phyloP scores from a whole-genome alignment of 108 stramenopile species.

The Nannochloropsis granulata region DNA sequence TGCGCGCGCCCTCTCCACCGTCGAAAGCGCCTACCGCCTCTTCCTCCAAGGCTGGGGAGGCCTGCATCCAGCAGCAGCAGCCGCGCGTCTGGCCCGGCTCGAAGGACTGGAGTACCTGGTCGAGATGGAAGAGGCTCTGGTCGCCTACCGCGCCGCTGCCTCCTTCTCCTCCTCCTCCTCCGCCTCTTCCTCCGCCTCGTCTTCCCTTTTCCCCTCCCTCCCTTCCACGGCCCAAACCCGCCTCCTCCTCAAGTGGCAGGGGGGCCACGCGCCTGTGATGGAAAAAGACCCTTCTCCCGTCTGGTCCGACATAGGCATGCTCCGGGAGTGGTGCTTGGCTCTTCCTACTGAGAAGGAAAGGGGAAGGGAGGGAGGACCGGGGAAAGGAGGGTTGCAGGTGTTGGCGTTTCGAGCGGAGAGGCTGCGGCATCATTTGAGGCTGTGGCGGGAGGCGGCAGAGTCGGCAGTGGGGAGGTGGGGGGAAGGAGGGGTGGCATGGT shows the following conservation, averaged over 20 bases:
- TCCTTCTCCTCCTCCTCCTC: neutral
- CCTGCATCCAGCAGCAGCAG: conserved; percentile 23
- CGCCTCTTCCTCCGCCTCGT: neutral
- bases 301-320: neutral
- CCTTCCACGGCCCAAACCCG: neutral
- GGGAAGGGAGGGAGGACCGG: neutral
- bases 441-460: neutral
- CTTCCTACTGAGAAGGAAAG: neutral
- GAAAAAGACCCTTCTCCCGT: neutral
- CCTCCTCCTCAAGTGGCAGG: neutral
- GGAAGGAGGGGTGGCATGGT: neutral
- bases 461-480: neutral
- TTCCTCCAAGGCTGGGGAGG: conserved; percentile 27
- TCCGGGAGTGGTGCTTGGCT: neutral
- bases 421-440: neutral
- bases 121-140: neutral
- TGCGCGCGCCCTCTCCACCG: neutral
- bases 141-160: neutral
- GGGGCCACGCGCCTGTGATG: neutral
- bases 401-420: neutral
- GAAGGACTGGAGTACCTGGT: conserved; percentile 17
- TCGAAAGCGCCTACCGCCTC: neutral
- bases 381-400: neutral
- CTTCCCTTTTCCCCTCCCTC: neutral
- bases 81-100: conserved; percentile 22